Evolutionary conservation across 768 basidiomycete species (phyloP).

Genomic region (Piloderma croceum): DNA sequence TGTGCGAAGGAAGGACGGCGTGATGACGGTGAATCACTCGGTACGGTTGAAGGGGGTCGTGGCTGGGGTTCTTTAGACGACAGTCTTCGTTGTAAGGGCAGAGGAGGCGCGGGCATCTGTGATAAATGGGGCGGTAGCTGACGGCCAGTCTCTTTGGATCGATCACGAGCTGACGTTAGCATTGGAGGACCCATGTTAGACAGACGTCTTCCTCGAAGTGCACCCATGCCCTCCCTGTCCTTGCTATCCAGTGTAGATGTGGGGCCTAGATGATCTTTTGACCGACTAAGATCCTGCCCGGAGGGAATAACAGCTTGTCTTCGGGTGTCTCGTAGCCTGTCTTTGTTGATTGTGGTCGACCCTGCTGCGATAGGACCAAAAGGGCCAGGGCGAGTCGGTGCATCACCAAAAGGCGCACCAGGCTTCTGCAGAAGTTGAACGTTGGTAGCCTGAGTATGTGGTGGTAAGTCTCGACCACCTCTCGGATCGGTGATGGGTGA

Average conservation of each 20-base stretch:
- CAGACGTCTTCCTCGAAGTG: conserved; percentile 32
- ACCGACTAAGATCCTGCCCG: background rate
- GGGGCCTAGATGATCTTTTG: background rate
- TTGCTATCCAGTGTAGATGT: too few relatives aligned
- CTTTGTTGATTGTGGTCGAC: too few relatives aligned
- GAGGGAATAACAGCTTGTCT: too few relatives aligned
- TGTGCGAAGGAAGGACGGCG: background rate
- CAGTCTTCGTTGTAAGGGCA: conserved; percentile 29
- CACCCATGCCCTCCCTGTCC: conserved; percentile 26
- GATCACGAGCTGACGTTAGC: conserved; percentile 31
- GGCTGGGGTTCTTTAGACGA: conserved; percentile 41
- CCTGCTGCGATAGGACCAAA: too few relatives aligned
- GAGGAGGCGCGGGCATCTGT: conserved; percentile 25
- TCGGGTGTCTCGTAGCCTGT: too few relatives aligned
- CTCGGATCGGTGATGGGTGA: conserved; percentile 37
- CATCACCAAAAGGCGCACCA: conserved; percentile 9
- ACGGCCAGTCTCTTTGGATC: conserved; percentile 37
- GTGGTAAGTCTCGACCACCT: conserved; percentile 39
- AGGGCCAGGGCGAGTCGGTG: too few relatives aligned
- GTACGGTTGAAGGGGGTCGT: conserved; percentile 28
- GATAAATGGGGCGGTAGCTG: conserved; percentile 57
- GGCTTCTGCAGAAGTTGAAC: conserved; percentile 62
- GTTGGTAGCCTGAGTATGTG: conserved; percentile 33
- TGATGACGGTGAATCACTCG: conserved; percentile 20
- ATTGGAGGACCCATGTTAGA: conserved; percentile 51